Evolutionary conservation across 768 basidiomycete species (phyloP).

Genomic region (Russula sp.): DNA sequence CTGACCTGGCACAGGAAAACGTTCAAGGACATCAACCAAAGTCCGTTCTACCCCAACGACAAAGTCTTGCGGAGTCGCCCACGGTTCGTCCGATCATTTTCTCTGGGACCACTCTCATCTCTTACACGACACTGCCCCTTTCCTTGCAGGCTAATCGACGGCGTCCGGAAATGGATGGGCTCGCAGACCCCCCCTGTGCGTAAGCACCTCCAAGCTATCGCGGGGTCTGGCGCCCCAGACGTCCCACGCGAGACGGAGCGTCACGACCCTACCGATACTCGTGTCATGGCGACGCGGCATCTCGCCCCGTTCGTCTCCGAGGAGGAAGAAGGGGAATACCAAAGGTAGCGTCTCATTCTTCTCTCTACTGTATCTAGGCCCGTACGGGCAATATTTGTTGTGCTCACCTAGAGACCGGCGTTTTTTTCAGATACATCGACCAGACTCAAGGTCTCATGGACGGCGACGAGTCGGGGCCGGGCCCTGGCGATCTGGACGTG

Average conservation of each 20-base stretch:
- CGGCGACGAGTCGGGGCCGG: slow-evolving; percentile 12
- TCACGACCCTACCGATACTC: slow-evolving; percentile 15
- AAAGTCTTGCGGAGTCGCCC: slow-evolving; percentile 31
- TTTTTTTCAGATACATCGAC: slow-evolving; percentile 8
- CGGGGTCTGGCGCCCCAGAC: slow-evolving; percentile 3
- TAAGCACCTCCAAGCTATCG: background rate
- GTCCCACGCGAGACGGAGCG: slow-evolving; percentile 10
- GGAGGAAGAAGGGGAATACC: slow-evolving; percentile 24
- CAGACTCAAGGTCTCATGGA: slow-evolving; percentile 18
- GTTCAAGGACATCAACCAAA: slow-evolving; percentile 57
- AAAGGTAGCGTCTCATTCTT: slow-evolving; percentile 9
- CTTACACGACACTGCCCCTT: background rate
- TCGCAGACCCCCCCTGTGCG: slow-evolving; percentile 36
- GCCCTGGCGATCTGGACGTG: slow-evolving; percentile 11
- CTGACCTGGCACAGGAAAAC: slow-evolving; percentile 48
- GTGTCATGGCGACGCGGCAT: slow-evolving; percentile 14
- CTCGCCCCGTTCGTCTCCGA: slow-evolving; percentile 21
- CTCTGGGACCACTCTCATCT: background rate
- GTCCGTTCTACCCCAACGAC: slow-evolving; percentile 68
- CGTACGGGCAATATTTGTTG: too few species aligned
- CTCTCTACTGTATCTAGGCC: background rate
- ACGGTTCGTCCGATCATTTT: slow-evolving; percentile 29
- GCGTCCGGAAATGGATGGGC: slow-evolving; percentile 73
- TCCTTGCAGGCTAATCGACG: slow-evolving; percentile 58
- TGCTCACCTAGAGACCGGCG: background rate